Conservation (phyloP, 306 rosid genomes). For the Macrotyloma uniflorum region DNA sequence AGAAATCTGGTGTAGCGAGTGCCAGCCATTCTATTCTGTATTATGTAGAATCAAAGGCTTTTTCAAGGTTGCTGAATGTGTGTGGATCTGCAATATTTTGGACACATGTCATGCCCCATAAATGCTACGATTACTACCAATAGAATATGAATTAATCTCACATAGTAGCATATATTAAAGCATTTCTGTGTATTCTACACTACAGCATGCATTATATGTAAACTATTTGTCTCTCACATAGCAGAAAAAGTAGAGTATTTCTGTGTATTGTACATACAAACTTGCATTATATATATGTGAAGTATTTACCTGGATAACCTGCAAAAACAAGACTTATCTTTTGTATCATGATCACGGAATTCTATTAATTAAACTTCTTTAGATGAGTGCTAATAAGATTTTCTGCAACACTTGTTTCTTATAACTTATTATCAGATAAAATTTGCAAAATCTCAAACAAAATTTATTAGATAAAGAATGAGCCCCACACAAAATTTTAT, state of each 20-base stretch:
- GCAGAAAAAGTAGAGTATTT: neutral
- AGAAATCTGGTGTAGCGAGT: neutral
- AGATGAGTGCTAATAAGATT: too few relatives aligned
- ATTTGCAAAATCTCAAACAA: too few relatives aligned
- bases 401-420: too few relatives aligned
- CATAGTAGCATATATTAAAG: neutral
- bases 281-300: too few relatives aligned
- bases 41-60: constrained; percentile 30
- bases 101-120: constrained; percentile 55
- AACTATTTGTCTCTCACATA: neutral
- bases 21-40: constrained; percentile 34
- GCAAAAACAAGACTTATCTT: too few relatives aligned
- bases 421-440: too few relatives aligned
- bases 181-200: neutral
- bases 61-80: constrained; percentile 44
- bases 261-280: too few relatives aligned
- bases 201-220: neutral
- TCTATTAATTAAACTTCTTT: too few relatives aligned
- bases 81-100: constrained; percentile 48
- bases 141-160: constrained; percentile 42
- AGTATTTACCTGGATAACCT: too few relatives aligned
- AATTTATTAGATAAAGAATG: too few relatives aligned
- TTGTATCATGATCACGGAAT: too few relatives aligned
- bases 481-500: too few relatives aligned
- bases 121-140: constrained; percentile 49